A percentile compares a stretch with the other conserved stretches of the same genome.
Conservation (phyloP, 75 land plant species). For the Larix kaempferi region DNA sequence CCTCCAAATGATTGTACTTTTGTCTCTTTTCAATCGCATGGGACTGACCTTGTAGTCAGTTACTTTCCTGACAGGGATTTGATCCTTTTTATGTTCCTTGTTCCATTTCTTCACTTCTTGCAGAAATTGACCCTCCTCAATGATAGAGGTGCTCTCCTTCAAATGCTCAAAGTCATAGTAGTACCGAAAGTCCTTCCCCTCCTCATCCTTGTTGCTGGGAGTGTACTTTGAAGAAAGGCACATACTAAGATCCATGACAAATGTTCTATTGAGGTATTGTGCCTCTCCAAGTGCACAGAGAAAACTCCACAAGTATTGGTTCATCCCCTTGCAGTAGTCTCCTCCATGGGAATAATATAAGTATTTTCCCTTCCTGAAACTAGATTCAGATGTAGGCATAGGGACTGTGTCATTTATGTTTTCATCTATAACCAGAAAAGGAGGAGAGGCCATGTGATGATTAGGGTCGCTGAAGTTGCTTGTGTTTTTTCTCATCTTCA, state of each 20-base stretch:
- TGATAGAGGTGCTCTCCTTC: conserved; percentile 61
- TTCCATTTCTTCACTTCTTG: conserved; percentile 70
- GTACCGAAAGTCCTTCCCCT: conserved; percentile 87
- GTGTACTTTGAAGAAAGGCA: conserved; percentile 66
- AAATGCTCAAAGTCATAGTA: conserved; percentile 94
- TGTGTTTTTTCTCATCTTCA: conserved; percentile 3
- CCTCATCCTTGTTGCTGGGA: conserved; percentile 60
- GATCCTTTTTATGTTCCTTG: conserved; percentile 19
- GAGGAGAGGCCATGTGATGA: conserved; percentile 6
- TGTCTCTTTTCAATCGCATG: conserved; percentile 72
- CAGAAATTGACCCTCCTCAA: conserved; percentile 67
- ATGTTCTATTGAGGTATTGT: conserved; percentile 78
- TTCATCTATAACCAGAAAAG: conserved; percentile 23
- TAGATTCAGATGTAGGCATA: conserved; percentile 21
- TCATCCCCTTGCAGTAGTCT: conserved; percentile 93
- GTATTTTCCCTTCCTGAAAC: conserved; percentile 63
- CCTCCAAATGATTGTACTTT: conserved; percentile 70
- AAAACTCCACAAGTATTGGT: conserved; percentile 89
- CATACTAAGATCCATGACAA: conserved; percentile 84
- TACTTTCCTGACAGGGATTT: conserved; percentile 42
- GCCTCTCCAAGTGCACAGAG: conserved; percentile 95
- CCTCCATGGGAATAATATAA: conserved; percentile 82
- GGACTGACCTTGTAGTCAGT: conserved; percentile 57
- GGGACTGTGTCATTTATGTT: conserved; percentile 69
- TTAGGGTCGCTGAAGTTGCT: conserved; percentile 11